Evolutionary conservation across 1,284 basidiomycete species (phyloP).

Genomic region (Ustilago bromivora): DNA sequence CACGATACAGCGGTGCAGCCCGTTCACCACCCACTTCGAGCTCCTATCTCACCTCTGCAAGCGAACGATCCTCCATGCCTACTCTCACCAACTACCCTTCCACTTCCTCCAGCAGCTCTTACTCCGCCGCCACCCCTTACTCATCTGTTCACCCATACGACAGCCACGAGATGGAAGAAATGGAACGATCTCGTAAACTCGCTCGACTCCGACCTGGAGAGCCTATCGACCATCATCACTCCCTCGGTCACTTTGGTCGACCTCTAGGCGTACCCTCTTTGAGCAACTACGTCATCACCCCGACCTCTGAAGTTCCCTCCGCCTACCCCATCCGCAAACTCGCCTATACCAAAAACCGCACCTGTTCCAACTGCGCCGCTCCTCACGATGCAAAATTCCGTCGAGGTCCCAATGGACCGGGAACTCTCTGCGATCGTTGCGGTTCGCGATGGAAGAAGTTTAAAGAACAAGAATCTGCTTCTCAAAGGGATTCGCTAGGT

Average conservation of each 20-base stretch:
- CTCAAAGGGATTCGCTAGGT: conserved; percentile 17
- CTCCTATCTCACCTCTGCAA: conserved; percentile 32
- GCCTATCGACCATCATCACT: conserved; percentile 1
- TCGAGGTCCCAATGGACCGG: conserved; percentile 48
- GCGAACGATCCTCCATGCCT: conserved; percentile 40
- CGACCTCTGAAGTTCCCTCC: conserved; percentile 9
- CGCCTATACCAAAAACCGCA: conserved; percentile 56
- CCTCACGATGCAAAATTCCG: conserved; percentile 57
- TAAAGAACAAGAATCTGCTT: conserved; percentile 36
- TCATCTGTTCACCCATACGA: conserved; percentile 27
- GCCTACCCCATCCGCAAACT: conserved; percentile 47
- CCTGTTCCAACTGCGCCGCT: conserved; percentile 50
- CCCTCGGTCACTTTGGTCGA: conserved; percentile 1
- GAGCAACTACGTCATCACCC: conserved; percentile 20
- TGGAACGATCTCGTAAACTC: conserved; percentile 35
- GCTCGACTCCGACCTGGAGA: conserved; percentile 16
- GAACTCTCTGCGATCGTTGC: conserved; percentile 54
- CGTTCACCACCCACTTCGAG: conserved; percentile 27
- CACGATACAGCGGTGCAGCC: conserved; percentile 17
- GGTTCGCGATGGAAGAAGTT: conserved; percentile 55
- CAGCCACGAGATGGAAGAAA: conserved; percentile 33
- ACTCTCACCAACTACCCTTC: conserved; percentile 26
- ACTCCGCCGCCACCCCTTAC: conserved; percentile 13
- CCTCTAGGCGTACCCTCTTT: not conserved
- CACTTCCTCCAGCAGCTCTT: conserved; percentile 25